These are phyloP conservation scores for Persicaria tinctoria DNA, from an alignment of 148 eudicot genomes.

Conservation along the genomic window DNA sequence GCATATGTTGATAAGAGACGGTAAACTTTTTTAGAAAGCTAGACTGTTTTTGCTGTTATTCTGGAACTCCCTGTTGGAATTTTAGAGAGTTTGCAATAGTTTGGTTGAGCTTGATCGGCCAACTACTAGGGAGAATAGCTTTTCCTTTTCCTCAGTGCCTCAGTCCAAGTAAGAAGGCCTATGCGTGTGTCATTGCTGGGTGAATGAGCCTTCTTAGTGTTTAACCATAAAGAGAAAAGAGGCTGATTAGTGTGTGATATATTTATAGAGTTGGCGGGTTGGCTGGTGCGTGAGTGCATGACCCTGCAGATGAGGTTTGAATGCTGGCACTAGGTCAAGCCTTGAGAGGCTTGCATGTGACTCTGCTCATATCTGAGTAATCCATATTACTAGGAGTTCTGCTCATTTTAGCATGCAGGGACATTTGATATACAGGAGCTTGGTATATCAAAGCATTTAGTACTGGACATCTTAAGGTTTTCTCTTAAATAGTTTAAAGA, in stretches of 20 bases:
- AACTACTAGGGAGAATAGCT: not conserved
- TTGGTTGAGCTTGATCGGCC: not conserved
- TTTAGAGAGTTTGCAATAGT: not conserved
- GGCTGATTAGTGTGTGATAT: not conserved
- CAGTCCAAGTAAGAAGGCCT: not conserved
- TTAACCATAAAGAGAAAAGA: too few relatives aligned
- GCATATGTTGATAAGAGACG: not conserved
- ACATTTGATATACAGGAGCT: not conserved
- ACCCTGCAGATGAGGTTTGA: not conserved
- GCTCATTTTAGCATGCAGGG: not conserved
- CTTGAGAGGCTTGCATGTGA: not conserved
- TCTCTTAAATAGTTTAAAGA: not conserved
- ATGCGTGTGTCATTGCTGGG: not conserved
- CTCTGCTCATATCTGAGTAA: not conserved
- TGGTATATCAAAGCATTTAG: not conserved
- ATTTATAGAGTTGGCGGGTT: slow-evolving; percentile 3
- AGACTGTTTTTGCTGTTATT: not conserved
- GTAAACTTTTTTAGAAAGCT: not conserved
- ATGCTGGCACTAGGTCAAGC: not conserved
- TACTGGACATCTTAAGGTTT: not conserved
- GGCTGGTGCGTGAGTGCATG: not conserved
- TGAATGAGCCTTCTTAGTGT: not conserved
- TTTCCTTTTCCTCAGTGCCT: not conserved
- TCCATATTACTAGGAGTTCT: not conserved
- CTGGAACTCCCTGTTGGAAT: not conserved